phyloP scores from a whole-genome alignment of 2,329 filamentous ascomycete genomes.

The Drechslerella dactyloides region DNA sequence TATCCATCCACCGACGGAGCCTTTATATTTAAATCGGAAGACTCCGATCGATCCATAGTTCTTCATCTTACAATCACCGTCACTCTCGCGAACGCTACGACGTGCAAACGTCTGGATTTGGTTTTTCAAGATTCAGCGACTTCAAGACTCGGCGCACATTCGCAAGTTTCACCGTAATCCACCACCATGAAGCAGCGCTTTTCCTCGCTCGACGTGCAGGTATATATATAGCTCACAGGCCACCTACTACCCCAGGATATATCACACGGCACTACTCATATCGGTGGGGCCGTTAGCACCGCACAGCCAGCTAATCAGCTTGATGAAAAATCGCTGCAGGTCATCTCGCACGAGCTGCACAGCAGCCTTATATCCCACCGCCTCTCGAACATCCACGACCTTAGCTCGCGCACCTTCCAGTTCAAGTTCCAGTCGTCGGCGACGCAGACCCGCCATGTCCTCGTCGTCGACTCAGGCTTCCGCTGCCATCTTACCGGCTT shows the following conservation, averaged over 20 bases:
- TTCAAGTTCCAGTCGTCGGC: constrained; percentile 75
- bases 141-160: constrained; percentile 29
- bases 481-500: constrained; percentile 93
- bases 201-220: constrained; percentile 79
- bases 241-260: constrained; percentile 2
- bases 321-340: constrained; percentile 69
- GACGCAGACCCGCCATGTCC: constrained; percentile 87
- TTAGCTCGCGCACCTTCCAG: constrained; percentile 93
- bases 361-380: constrained; percentile 76
- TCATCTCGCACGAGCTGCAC: constrained; percentile 92
- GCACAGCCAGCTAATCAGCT: constrained; percentile 1
- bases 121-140: constrained; percentile 32
- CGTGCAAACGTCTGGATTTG: no score
- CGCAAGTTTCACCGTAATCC: constrained; percentile 44
- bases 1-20: neutral
- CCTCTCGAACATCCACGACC: constrained; percentile 92
- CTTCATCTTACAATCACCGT: no score
- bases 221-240: constrained; percentile 55
- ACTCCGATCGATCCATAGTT: neutral
- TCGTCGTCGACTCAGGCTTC: constrained; percentile 93
- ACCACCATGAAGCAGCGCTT: constrained; percentile 76
- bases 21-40: constrained; percentile 1
- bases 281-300: no score
- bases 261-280: no score
- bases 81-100: no score